These are phyloP conservation scores for Pleurostoma richardsiae DNA, from an alignment of 2,329 filamentous ascomycete genomes.

Conservation along the genomic window DNA sequence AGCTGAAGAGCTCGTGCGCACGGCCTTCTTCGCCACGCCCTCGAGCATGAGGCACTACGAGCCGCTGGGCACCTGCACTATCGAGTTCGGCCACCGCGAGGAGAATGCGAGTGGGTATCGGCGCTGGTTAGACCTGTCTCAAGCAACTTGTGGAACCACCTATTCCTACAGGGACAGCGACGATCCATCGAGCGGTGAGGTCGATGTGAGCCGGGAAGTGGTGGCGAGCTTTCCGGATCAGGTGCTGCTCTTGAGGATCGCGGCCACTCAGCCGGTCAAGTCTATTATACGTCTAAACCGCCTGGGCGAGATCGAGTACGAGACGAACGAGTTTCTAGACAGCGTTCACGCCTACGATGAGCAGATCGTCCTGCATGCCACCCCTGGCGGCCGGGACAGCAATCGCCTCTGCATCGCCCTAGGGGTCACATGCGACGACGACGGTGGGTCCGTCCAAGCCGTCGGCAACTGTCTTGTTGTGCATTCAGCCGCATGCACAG, in stretches of 20 bases:
- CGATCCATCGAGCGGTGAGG: not conserved
- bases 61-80: slow-evolving; percentile 26
- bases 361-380: slow-evolving; percentile 28
- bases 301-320: slow-evolving; percentile 33
- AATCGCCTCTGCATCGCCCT: slow-evolving; percentile 26
- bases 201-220: slow-evolving; percentile 9
- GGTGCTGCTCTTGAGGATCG: slow-evolving; percentile 9
- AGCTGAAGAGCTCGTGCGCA: slow-evolving; percentile 32
- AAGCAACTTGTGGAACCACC: slow-evolving; percentile 5
- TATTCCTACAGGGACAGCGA: not conserved
- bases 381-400: slow-evolving; percentile 26
- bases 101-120: slow-evolving; percentile 8
- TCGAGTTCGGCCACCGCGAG: slow-evolving; percentile 30
- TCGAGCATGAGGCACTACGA: slow-evolving; percentile 42
- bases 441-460: slow-evolving; percentile 18
- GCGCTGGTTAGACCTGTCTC: slow-evolving; percentile 11
- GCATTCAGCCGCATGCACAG: slow-evolving; percentile 24
- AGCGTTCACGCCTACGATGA: slow-evolving; percentile 18
- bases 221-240: slow-evolving; percentile 13
- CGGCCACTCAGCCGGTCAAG: slow-evolving; percentile 9
- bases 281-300: slow-evolving; percentile 25
- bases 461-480: slow-evolving; percentile 29
- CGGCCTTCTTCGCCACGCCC: slow-evolving; percentile 38
- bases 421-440: slow-evolving; percentile 17
- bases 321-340: slow-evolving; percentile 37